These are phyloP conservation scores for Diospyros lotus DNA, from an alignment of 148 eudicot species.

Conservation along the genomic window DNA sequence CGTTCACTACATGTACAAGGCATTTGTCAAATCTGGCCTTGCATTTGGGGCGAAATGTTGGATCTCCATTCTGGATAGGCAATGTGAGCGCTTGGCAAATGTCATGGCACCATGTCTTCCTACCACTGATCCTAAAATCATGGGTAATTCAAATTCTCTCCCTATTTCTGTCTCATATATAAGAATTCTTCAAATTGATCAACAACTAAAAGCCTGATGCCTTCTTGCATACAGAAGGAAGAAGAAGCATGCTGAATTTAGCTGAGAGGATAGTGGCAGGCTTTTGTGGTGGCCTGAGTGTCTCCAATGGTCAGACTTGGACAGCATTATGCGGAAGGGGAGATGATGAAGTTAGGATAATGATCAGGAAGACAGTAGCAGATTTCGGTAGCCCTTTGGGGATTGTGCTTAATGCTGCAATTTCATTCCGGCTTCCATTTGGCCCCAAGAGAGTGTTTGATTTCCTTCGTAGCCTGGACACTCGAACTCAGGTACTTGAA, in stretches of 20 bases:
- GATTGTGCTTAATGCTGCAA: conserved; percentile 36
- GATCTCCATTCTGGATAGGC: conserved; percentile 29
- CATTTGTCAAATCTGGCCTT: conserved; percentile 24
- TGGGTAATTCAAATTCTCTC: not conserved
- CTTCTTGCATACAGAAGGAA: too few relatives aligned
- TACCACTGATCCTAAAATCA: conserved; percentile 10
- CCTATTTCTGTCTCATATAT: too few relatives aligned
- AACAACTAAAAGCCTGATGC: too few relatives aligned
- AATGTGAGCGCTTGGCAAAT: conserved; percentile 37
- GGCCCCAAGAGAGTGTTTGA: conserved; percentile 46
- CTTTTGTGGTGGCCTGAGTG: conserved; percentile 36
- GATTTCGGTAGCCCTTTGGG: conserved; percentile 38
- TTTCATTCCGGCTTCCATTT: conserved; percentile 49
- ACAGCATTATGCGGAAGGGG: conserved; percentile 27
- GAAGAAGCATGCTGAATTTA: conserved; percentile 34
- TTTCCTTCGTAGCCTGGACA: conserved; percentile 26
- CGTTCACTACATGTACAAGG: conserved; percentile 27
- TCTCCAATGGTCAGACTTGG: conserved; percentile 36
- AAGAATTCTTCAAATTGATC: too few relatives aligned
- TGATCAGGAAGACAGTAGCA: conserved; percentile 29
- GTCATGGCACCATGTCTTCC: conserved; percentile 21
- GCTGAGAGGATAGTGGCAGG: conserved; percentile 47
- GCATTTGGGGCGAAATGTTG: conserved; percentile 44
- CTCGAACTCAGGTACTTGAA: conserved; percentile 24
- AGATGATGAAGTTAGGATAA: conserved; percentile 35